phyloP scores from a whole-genome alignment of 345 rosid genomes.

The Stellera chamaejasme region DNA sequence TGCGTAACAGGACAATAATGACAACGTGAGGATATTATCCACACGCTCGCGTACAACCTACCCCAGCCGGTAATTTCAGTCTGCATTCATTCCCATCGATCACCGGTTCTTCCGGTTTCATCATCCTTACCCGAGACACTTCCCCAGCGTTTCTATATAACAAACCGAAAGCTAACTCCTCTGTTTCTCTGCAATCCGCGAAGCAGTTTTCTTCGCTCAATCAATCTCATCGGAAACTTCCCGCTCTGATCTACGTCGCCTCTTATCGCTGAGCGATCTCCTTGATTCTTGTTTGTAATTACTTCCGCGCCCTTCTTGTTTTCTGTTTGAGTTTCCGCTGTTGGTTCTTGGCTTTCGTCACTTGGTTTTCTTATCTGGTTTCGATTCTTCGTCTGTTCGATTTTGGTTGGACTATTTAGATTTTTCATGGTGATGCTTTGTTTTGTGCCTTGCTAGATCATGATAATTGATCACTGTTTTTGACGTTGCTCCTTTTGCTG shows the following conservation, averaged over 20 bases:
- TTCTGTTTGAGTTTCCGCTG: slow-evolving; percentile 3
- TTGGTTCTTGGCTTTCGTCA: slow-evolving; percentile 3
- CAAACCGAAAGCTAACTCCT: slow-evolving; percentile 1
- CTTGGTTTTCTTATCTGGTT: neutral
- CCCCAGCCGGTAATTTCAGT: slow-evolving; percentile 26
- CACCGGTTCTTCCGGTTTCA: slow-evolving; percentile 10
- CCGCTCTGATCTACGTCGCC: slow-evolving; percentile 5
- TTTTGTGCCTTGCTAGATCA: too few species aligned
- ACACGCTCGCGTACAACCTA: slow-evolving; percentile 19
- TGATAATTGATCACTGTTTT: too few species aligned
- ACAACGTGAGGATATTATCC: neutral
- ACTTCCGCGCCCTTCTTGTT: neutral
- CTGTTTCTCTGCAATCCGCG: neutral
- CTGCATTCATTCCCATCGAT: neutral
- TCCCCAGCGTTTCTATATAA: too few species aligned
- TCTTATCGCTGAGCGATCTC: slow-evolving; percentile 11
- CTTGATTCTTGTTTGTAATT: slow-evolving; percentile 9
- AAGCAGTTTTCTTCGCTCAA: slow-evolving; percentile 11
- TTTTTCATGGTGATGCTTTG: too few species aligned
- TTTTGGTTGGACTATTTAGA: too few species aligned
- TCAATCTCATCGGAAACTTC: slow-evolving; percentile 11
- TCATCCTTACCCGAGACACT: neutral
- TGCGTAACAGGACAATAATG: too few species aligned
- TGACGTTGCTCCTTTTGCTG: too few species aligned
- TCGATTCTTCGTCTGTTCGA: neutral